phyloP scores from a whole-genome alignment of 2,329 filamentous ascomycete species.

The Cordyceps fumosorosea region DNA sequence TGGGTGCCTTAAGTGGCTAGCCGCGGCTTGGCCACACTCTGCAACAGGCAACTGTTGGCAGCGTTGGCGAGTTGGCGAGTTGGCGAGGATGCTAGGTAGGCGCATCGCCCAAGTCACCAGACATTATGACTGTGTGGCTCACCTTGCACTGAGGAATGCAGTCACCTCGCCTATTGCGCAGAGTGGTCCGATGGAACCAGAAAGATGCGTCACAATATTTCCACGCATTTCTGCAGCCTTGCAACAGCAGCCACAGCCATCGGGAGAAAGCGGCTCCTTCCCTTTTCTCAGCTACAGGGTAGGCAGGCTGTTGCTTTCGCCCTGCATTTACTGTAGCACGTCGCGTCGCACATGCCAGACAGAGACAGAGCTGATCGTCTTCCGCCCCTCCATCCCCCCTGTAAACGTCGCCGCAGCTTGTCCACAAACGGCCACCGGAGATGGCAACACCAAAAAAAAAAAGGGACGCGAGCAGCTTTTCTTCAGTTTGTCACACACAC shows the following conservation, averaged over 20 bases:
- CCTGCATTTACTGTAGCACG: not conserved
- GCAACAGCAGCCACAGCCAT: not conserved
- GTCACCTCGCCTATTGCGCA: not conserved
- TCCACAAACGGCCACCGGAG: not conserved
- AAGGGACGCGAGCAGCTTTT: not conserved
- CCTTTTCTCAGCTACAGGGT: not conserved
- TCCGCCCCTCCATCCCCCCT: not conserved
- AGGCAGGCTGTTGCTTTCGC: not conserved
- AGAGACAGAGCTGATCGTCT: not conserved
- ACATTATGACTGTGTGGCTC: conserved; percentile 12
- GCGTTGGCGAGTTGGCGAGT: too few relatives aligned
- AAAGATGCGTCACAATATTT: not conserved
- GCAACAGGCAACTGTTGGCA: conserved; percentile 1
- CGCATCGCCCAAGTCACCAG: conserved; percentile 6
- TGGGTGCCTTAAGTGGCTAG: not conserved
- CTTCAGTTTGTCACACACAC: not conserved
- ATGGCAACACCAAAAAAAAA: not conserved
- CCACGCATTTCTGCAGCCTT: not conserved
- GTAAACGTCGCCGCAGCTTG: not conserved
- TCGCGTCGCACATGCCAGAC: conserved; percentile 4
- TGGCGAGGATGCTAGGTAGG: not conserved
- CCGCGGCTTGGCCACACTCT: not conserved
- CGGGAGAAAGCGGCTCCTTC: not conserved
- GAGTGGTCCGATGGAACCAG: conserved; percentile 1
- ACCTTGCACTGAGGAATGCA: not conserved